Evolutionary conservation across 345 rosid genomes (phyloP), one percentile per base, ranked within the genome.

Genomic region (Linum lewisii): DNA sequence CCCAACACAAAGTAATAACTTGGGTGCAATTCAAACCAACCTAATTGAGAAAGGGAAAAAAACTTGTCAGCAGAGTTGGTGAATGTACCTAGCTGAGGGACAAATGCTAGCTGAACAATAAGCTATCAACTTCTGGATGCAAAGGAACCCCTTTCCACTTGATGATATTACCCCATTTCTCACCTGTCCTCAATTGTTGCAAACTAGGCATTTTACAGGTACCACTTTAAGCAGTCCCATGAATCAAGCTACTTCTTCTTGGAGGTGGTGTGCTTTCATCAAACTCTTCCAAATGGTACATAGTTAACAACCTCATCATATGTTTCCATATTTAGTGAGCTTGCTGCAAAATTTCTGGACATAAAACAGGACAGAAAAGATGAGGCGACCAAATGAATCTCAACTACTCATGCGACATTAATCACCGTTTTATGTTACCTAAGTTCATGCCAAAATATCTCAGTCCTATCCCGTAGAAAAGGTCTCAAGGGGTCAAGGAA

Each of bases 371-470:
- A 50, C n/a, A 4, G 4, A 1, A 4, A 16, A 50, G n/a, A 3
- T 24, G 24, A 5, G 36, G 51, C 24, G 1, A 20, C 0, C 14
- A 14, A 24, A 15, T 3, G 16, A 36, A 13, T 1, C 51, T 19
- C 51, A 32, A 21, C 23, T 18, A 21, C 15, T 34, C 51, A 34
- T 10, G 22, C 34, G 61, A 14, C 20, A 51, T 36, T 15, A 23
- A 11, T 22, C 2, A 60, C 7, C 55, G 47, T 3, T 37, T 18
- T 21, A 22, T 18, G 29, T 0, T 66, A 83, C 90, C 85, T 82
- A 22, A 86, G 69, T 71, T 90, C 95, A 69, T 90, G 92, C 88
- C 85, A 90, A 75, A 90, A 83, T 72, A 72, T 59, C 52, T 76
- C 51, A 3, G 75, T 77, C 65, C 62, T 65, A 16, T 76, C 52